phyloP scores from a whole-genome alignment of 2,329 filamentous ascomycete species.

The Talaromyces marneffei region DNA sequence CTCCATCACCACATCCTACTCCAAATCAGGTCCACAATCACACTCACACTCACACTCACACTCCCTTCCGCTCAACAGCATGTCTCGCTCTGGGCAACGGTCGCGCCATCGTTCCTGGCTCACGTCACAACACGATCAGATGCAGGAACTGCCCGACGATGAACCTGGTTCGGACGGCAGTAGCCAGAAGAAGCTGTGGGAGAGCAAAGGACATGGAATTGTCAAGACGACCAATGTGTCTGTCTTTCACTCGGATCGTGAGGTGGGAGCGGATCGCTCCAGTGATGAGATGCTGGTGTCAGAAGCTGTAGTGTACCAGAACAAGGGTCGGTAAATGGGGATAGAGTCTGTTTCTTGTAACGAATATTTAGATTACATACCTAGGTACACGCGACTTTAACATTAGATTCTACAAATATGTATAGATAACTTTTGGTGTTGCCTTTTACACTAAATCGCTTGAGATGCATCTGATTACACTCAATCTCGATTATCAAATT shows the following conservation, averaged over 20 bases:
- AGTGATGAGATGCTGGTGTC: constrained; percentile 6
- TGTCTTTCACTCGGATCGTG: constrained; percentile 1
- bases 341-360: background rate
- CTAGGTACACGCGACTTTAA: no score
- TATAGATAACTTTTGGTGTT: background rate
- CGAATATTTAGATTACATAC: no score
- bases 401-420: background rate
- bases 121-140: background rate
- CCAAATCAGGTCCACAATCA: constrained; percentile 3
- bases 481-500: background rate
- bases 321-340: background rate
- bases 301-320: background rate
- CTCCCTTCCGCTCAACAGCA: constrained; percentile 7
- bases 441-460: background rate
- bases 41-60: constrained; percentile 5
- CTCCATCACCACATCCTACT: constrained; percentile 1
- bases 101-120: constrained; percentile 1
- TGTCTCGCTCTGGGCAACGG: background rate
- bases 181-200: constrained; percentile 5
- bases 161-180: background rate
- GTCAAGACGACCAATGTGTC: constrained; percentile 8
- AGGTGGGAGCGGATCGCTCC: background rate
- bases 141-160: constrained; percentile 1
- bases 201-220: background rate
- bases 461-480: background rate